phyloP scores from a whole-genome alignment of 805 yeast genomes.

The Ogataea wickerhamii region DNA sequence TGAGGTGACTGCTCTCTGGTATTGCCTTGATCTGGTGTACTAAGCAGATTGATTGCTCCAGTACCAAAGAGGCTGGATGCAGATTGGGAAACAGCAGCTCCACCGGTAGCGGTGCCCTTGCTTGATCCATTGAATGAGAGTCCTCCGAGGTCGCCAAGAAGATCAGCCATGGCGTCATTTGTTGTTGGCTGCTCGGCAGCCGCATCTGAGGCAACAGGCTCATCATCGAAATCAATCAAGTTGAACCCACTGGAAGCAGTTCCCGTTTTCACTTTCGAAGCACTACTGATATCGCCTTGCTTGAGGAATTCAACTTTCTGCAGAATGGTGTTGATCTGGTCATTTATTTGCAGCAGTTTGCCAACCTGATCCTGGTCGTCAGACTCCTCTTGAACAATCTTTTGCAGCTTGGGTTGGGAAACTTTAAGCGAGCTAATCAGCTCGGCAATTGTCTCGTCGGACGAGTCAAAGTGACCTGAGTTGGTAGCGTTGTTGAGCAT shows the following conservation, averaged over 20 bases:
- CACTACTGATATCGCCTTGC: conserved; percentile 54
- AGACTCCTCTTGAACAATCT: conserved; percentile 76
- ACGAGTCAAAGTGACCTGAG: conserved; percentile 36
- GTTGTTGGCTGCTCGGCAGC: conserved; percentile 33
- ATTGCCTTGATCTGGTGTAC: conserved; percentile 25
- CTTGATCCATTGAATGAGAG: conserved; percentile 45
- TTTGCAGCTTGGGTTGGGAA: conserved; percentile 82
- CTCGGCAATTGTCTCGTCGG: conserved; percentile 74
- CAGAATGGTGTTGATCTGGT: conserved; percentile 65
- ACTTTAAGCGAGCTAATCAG: conserved; percentile 73
- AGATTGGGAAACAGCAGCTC: conserved; percentile 2
- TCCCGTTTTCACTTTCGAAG: conserved; percentile 39
- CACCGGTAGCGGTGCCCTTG: conserved; percentile 25
- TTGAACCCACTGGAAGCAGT: conserved; percentile 1
- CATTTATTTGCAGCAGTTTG: conserved; percentile 67
- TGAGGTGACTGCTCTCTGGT: conserved; percentile 18
- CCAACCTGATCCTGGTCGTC: conserved; percentile 62
- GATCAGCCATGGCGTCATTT: conserved; percentile 54
- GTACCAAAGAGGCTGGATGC: conserved; percentile 18
- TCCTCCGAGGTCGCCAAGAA: conserved; percentile 67
- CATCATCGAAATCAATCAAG: conserved; percentile 36
- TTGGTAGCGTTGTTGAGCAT: conserved; percentile 61
- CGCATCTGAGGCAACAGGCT: conserved; percentile 21
- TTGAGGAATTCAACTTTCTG: conserved; percentile 64
- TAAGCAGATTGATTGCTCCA: conserved; percentile 32